Percentiles rank a stretch among this genome's conserved stretches.
phyloP scores from a whole-genome alignment of 2,329 filamentous ascomycete species.

The Colletotrichum magnum region DNA sequence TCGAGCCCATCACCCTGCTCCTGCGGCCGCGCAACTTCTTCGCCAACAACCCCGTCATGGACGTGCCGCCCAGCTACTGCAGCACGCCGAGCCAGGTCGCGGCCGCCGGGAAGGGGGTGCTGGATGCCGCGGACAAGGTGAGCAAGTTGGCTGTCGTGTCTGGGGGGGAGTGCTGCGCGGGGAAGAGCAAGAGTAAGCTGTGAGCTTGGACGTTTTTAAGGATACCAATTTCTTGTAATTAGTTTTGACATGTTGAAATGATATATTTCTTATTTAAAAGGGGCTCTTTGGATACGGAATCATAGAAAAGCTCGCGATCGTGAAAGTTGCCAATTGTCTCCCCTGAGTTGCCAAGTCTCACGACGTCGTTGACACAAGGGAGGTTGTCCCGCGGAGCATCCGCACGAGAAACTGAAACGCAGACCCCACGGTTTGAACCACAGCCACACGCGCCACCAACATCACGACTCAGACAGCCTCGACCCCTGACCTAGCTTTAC shows the following conservation, averaged over 20 bases:
- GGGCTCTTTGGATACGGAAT: too few species aligned
- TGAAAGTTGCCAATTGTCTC: too few species aligned
- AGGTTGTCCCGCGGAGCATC: too few species aligned
- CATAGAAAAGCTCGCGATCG: too few species aligned
- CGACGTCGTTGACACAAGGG: too few species aligned
- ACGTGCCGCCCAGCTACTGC: constrained; percentile 83
- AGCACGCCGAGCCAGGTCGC: constrained; percentile 79
- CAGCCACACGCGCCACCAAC: too few species aligned
- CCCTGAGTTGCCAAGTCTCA: too few species aligned
- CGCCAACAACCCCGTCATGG: constrained; percentile 81
- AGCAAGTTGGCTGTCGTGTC: constrained; percentile 54
- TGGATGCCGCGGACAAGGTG: constrained; percentile 64
- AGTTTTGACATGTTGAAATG: constrained; percentile 1
- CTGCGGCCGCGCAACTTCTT: constrained; percentile 89
- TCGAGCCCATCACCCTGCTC: constrained; percentile 85
- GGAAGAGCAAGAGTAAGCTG: constrained; percentile 32
- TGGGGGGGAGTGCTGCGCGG: constrained; percentile 25
- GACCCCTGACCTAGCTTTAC: too few species aligned
- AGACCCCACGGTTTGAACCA: too few species aligned
- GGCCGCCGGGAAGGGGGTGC: constrained; percentile 57
- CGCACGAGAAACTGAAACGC: too few species aligned
- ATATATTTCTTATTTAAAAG: background rate
- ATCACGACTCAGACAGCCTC: too few species aligned
- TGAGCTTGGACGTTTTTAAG: background rate
- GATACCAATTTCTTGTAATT: constrained; percentile 20